Conservation (phyloP, 768 basidiomycete genomes). For the Boletus rex-veris region DNA sequence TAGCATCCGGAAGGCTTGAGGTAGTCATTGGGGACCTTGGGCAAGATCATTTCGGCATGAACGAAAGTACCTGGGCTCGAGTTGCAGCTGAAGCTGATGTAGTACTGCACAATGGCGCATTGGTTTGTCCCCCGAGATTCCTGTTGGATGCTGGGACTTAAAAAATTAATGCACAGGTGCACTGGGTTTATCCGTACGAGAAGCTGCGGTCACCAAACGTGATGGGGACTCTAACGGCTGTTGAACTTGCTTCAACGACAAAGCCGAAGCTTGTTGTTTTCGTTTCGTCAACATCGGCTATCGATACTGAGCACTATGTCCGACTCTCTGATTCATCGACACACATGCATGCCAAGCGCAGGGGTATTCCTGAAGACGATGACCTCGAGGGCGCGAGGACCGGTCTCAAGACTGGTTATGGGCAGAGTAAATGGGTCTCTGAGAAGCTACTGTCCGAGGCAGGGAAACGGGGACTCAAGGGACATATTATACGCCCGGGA, state of each 20-base stretch:
- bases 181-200: slow-evolving; percentile 99
- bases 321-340: slow-evolving; percentile 72
- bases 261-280: slow-evolving; percentile 84
- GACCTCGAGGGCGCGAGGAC: slow-evolving; percentile 80
- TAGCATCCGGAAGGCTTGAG: slow-evolving; percentile 60
- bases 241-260: slow-evolving; percentile 70
- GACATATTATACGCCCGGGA: slow-evolving; percentile 88
- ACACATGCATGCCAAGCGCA: slow-evolving; percentile 36
- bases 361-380: slow-evolving; percentile 83
- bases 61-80: slow-evolving; percentile 57
- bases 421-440: slow-evolving; percentile 98
- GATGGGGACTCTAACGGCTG: slow-evolving; percentile 79
- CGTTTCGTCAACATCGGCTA: slow-evolving; percentile 92
- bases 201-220: slow-evolving; percentile 91
- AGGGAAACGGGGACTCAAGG: slow-evolving; percentile 76
- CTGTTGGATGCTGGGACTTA: background rate
- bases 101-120: slow-evolving; percentile 93
- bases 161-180: slow-evolving; percentile 55
- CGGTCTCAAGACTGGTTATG: slow-evolving; percentile 85
- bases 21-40: slow-evolving; percentile 84
- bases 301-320: slow-evolving; percentile 91
- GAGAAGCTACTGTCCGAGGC: slow-evolving; percentile 94
- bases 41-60: slow-evolving; percentile 69
- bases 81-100: slow-evolving; percentile 73
- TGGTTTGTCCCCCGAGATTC: slow-evolving; percentile 53